Conservation (phyloP, 192 early-diverging fungal genomes). For the Umbelopsis sp. region DNA sequence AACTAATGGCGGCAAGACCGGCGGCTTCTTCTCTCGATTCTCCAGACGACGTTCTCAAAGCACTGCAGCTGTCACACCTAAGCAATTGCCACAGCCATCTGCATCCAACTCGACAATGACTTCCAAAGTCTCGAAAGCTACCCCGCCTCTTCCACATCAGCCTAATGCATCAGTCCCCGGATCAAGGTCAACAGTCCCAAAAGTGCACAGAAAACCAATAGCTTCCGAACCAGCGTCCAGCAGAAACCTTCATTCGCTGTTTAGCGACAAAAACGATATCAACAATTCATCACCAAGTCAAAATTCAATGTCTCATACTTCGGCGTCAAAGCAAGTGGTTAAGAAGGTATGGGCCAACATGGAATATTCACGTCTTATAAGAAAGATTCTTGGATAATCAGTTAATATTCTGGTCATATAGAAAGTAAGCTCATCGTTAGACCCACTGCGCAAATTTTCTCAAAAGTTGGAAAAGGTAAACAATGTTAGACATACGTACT, state of each 20-base stretch:
- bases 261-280: neutral
- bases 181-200: neutral
- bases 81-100: neutral
- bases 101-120: neutral
- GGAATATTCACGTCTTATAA: too few species aligned
- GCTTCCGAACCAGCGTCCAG: neutral
- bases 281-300: neutral
- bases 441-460: neutral
- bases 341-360: neutral
- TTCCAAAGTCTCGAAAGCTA: neutral
- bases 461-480: conserved; percentile 14
- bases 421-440: conserved; percentile 1
- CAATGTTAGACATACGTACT: conserved; percentile 1
- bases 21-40: conserved; percentile 6
- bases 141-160: neutral
- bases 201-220: conserved; percentile 15
- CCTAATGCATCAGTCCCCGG: neutral
- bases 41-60: conserved; percentile 1
- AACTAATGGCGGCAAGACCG: neutral
- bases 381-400: neutral
- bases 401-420: neutral
- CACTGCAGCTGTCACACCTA: neutral
- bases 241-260: too few species aligned
- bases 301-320: neutral
- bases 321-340: neutral